Conservation (phyloP, 2,329 filamentous ascomycete species). For the Conoideocrella luteorostrata region DNA sequence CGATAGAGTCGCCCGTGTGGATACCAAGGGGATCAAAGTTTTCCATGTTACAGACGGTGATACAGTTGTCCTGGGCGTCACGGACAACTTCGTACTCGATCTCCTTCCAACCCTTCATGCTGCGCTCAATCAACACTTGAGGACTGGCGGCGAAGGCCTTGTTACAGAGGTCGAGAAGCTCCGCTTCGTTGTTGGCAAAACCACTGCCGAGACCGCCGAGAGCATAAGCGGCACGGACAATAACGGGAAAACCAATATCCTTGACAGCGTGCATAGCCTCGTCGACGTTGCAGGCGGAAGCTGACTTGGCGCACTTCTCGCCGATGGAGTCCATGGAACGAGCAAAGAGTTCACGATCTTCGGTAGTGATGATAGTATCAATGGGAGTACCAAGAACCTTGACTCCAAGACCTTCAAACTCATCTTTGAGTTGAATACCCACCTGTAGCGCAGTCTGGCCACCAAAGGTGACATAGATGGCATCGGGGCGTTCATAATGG, state of each 20-base stretch:
- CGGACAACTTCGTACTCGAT: constrained; percentile 98
- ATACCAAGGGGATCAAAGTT: constrained; percentile 98
- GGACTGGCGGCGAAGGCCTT: constrained; percentile 94
- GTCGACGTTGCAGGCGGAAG: constrained; percentile 79
- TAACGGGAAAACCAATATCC: constrained; percentile 91
- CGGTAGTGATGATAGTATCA: constrained; percentile 96
- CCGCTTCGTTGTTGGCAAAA: constrained; percentile 80
- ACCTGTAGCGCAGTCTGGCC: constrained; percentile 96
- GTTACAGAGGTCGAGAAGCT: constrained; percentile 82
- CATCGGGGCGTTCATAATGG: constrained; percentile 85
- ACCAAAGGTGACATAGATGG: constrained; percentile 96
- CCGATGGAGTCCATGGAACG: constrained; percentile 97
- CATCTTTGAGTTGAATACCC: constrained; percentile 94
- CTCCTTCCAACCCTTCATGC: constrained; percentile 99
- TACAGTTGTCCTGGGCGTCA: constrained; percentile 94
- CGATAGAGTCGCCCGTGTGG: constrained; percentile 96
- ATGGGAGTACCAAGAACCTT: constrained; percentile 94
- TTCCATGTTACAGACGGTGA: constrained; percentile 99
- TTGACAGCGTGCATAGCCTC: constrained; percentile 87
- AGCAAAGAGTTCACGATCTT: constrained; percentile 95
- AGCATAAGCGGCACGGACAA: constrained; percentile 92
- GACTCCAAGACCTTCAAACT: constrained; percentile 87
- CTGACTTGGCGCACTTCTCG: constrained; percentile 96
- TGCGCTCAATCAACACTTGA: constrained; percentile 92
- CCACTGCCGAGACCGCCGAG: constrained; percentile 92